A percentile compares a stretch with the other conserved stretches of the same genome.
These are phyloP conservation scores for Toxicodendron radicans DNA, from an alignment of 345 rosid species.

Conservation along the genomic window DNA sequence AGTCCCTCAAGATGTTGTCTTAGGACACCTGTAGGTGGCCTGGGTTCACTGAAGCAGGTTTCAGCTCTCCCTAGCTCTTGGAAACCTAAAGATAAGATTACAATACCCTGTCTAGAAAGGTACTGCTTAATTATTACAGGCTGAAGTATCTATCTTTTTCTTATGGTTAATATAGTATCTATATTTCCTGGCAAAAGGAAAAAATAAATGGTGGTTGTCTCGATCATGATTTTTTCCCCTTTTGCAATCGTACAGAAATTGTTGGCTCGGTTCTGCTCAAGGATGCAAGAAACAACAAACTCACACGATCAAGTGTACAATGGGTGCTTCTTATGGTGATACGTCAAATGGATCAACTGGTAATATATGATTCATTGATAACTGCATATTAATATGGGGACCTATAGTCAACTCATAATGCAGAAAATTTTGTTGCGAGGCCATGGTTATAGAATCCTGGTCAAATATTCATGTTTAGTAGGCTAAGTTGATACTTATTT, in stretches of 20 bases:
- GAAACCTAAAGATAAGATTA: slow-evolving; percentile 24
- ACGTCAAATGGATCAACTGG: slow-evolving; percentile 53
- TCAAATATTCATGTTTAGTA: neutral
- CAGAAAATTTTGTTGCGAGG: slow-evolving; percentile 1
- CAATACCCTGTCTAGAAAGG: slow-evolving; percentile 41
- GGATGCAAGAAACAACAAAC: slow-evolving; percentile 30
- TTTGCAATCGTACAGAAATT: slow-evolving; percentile 26
- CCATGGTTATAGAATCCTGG: neutral
- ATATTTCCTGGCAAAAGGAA: neutral
- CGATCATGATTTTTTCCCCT: slow-evolving; percentile 10
- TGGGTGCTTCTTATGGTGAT: slow-evolving; percentile 82
- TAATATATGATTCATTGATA: slow-evolving; percentile 21
- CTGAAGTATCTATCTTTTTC: no score
- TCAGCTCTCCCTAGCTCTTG: slow-evolving; percentile 32
- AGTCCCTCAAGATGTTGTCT: slow-evolving; percentile 57
- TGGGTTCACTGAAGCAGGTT: slow-evolving; percentile 29
- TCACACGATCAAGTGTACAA: slow-evolving; percentile 49
- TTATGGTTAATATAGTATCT: no score
- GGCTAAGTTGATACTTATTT: neutral
- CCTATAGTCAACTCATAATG: neutral
- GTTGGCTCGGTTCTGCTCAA: slow-evolving; percentile 29
- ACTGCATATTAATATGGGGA: neutral
- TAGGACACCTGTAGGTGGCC: slow-evolving; percentile 33
- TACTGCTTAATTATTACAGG: slow-evolving; percentile 18
- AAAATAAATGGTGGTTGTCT: slow-evolving; percentile 1